Base-by-base conservation (phyloP, 2,329 filamentous ascomycete genomes). In the Daldinia sp. region DNA sequence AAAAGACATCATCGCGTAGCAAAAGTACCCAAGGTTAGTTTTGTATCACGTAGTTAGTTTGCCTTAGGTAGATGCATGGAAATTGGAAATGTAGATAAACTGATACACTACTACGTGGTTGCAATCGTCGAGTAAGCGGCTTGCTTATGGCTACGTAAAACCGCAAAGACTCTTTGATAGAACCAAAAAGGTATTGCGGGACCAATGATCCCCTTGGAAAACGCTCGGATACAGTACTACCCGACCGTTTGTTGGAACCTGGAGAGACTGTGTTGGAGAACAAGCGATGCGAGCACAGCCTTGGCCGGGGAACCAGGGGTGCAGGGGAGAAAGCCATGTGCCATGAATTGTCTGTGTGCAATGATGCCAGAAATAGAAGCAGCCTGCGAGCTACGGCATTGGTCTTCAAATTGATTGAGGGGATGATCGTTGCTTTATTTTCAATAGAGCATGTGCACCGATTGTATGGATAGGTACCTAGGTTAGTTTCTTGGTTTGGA, bases 331-430 rank as follows among this genome's bases (percentile, higher is more conserved):
- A 62, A 58, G 65, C 65, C 65, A 67, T 67, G 65, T 67, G 65
- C 65, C 65, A 62, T 59, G 17, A 67, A 32, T 64, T 15, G 57
- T 57, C 64, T 59, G 61, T 59, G 58, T 64, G 61, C 48, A 27
- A 60, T 63, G 58, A 21, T 65, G 58, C 64, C 65, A 62, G 59
- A 65, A 63, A 67, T 67, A 67, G 65, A 62, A 67, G 53, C 65
- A 65, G 35, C 23, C 50, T 49, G 53, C 59, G 48, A 58, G 61
- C 58, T 62, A 58, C 35, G 62, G 43, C 53, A 64, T 64, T 67
- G 64, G 64, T 63, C 45, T 61, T 63, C 65, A 65, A 32, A 57
- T 67, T 67, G 49, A 67, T 67, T 67, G 58, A 61, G n/a, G 8
- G 9, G 21, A 25, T 50, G 64, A 64, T 41, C 61, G 64, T 67